phyloP scores from a whole-genome alignment of 257 asterid genomes.

The Solanum arcanum region DNA sequence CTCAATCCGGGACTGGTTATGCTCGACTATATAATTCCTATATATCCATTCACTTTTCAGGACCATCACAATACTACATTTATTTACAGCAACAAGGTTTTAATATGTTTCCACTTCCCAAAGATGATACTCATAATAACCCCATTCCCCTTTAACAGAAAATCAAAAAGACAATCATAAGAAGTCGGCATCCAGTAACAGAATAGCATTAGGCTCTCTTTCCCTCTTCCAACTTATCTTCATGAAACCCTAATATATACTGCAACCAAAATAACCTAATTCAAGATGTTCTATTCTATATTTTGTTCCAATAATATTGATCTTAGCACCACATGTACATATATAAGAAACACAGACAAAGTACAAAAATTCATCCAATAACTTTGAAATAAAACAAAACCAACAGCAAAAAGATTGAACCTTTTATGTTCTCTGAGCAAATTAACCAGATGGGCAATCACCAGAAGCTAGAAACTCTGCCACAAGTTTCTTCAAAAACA shows the following conservation, averaged over 20 bases:
- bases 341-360: not conserved
- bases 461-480: constrained; percentile 3
- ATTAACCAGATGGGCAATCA: constrained; percentile 6
- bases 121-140: not conserved
- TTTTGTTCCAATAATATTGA: not conserved
- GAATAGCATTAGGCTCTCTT: not conserved
- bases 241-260: not conserved
- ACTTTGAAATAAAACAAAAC: not conserved
- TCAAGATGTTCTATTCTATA: not conserved
- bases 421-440: not conserved
- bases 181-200: not conserved
- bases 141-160: not conserved
- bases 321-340: not conserved
- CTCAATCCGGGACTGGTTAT: not conserved
- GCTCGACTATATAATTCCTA: not conserved
- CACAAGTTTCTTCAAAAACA: not conserved
- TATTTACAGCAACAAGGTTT: not conserved
- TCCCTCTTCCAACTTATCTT: not conserved
- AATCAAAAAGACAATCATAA: not conserved
- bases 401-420: not conserved
- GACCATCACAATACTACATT: not conserved
- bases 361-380: not conserved
- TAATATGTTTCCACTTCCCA: not conserved
- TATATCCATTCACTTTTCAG: not conserved
- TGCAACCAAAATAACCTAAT: not conserved